Base-by-base conservation (phyloP, 305 asterid species). In the Petunia hybrid region DNA sequence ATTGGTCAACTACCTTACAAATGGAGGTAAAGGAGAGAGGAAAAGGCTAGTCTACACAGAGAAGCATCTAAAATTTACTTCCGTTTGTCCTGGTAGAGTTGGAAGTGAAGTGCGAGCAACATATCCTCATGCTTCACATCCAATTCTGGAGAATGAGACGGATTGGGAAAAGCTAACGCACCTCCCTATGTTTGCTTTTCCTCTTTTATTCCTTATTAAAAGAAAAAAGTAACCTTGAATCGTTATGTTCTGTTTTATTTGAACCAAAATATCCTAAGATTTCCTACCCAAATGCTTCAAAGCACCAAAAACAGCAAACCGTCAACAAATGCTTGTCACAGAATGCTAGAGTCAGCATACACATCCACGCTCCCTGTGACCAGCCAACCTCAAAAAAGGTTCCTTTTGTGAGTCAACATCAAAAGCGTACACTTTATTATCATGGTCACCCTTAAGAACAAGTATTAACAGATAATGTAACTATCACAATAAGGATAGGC, bases 31-130 rank as follows among this genome's bases (percentile, higher is more conserved):
- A 63, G 16, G 70, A 64, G 22, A 63, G 68, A 64, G 45, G 13
- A 63, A 55, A 63, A 0, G 45, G 22, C 45, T 38, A 38, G 45
- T 64, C 38, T 38, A 38, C 67, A 22, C 41, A 62, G 35, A 9
- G 41, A 64, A 64, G 70, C 70, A 64, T 38, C 13, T 64, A 64
- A n/a, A 64, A 64, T 38, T 64, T 64, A 38, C 22, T 64, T 63
- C 70, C 36, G 70, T 1, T 64, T 64, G 22, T 64, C 38, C 70
- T 38, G n/a, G 68, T 62, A 62, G 42, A 64, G 16, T 64, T 36
- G 22, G 43, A 64, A 64, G 2, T 64, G 45, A 43, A 64, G 22
- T 36, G 45, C 45, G 5, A 38, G 16, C 45, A 64, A 36, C 45
- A 64, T 14, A 36, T 64, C 45, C 45, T 64, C 70, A 4, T 36